Evolutionary conservation across 306 rosid species (phyloP).

Genomic region (Oxytropis ochrocephala): DNA sequence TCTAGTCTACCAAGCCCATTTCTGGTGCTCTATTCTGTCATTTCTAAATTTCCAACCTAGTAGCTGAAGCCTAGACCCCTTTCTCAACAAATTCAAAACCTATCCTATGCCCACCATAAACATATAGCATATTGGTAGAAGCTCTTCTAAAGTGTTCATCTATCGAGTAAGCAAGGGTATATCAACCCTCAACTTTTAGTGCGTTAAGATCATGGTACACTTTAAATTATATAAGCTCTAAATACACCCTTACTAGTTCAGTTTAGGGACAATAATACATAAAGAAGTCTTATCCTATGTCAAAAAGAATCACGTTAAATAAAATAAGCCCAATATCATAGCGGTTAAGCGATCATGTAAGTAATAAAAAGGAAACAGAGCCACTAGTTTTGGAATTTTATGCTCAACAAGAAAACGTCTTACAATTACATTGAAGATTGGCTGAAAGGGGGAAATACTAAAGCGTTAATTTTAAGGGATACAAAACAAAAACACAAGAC

Average conservation of each 20-base stretch:
- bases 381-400: background rate
- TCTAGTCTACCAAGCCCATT: background rate
- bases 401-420: background rate
- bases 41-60: constrained; percentile 7
- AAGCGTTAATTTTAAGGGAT: background rate
- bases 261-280: background rate
- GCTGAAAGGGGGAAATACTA: background rate
- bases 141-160: background rate
- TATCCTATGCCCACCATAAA: background rate
- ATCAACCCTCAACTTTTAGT: background rate
- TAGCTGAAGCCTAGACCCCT: background rate
- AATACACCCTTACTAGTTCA: background rate
- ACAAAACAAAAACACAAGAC: constrained; percentile 12
- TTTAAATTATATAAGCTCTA: background rate
- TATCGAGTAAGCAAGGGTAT: background rate
- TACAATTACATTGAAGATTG: background rate
- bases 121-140: background rate
- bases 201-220: background rate
- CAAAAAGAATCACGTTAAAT: background rate
- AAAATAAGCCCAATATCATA: background rate
- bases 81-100: constrained; percentile 6
- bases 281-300: background rate
- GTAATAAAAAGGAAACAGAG: background rate
- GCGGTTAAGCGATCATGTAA: background rate
- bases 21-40: background rate